Evolutionary conservation across 2,329 filamentous ascomycete species (phyloP).

Genomic region (Coniosporium tulheliwenetii): DNA sequence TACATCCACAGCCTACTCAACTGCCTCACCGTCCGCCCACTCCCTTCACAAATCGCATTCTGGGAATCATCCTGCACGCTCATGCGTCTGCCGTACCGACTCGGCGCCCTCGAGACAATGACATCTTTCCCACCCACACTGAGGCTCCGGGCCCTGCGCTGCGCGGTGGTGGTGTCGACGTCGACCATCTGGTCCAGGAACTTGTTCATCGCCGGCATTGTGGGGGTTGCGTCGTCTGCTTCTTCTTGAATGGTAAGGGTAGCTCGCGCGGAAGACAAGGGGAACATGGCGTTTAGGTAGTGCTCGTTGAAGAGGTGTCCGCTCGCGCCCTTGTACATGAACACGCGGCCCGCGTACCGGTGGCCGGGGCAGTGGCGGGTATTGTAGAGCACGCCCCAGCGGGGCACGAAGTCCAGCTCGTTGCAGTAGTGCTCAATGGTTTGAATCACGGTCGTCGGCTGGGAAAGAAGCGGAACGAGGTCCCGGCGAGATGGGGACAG

Average conservation of each 20-base stretch:
- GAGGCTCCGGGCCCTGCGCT: not conserved
- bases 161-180: constrained; percentile 3
- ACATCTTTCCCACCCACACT: not conserved
- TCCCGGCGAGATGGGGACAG: not conserved
- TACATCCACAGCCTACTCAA: constrained; percentile 6
- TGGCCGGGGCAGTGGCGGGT: constrained; percentile 28
- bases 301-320: constrained; percentile 35
- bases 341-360: constrained; percentile 32
- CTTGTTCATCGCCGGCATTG: not conserved
- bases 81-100: not conserved
- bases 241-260: too few relatives aligned
- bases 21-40: constrained; percentile 4
- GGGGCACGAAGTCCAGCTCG: constrained; percentile 54
- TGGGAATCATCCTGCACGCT: constrained; percentile 1
- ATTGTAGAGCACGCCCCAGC: constrained; percentile 61
- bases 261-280: constrained; percentile 5
- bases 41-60: not conserved
- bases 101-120: not conserved
- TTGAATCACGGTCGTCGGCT: constrained; percentile 33
- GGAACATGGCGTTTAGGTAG: constrained; percentile 48
- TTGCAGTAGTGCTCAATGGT: constrained; percentile 74
- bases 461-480: not conserved
- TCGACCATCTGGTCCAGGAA: constrained; percentile 4
- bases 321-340: constrained; percentile 21
- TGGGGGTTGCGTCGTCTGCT: not conserved